Evolutionary conservation across 495 filamentous ascomycete species (phyloP).

Genomic region (Parathielavia appendiculata): DNA sequence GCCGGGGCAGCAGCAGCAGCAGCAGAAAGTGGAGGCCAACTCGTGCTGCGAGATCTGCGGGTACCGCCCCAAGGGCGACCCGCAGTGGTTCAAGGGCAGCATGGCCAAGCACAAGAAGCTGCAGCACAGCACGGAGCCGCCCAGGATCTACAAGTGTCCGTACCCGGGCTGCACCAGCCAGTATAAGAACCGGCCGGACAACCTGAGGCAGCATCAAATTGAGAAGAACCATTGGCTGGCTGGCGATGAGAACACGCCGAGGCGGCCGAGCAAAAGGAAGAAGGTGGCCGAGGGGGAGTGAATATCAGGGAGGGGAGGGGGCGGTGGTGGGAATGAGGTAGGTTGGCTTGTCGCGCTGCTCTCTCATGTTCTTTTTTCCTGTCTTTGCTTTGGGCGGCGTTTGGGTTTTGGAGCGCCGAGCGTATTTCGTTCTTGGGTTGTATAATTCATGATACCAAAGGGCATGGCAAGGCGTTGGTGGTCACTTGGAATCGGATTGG

Average conservation of each 20-base stretch:
- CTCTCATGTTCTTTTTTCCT: background rate
- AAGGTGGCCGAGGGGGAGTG: slow-evolving; percentile 27
- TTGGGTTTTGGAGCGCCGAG: background rate
- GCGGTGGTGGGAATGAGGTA: background rate
- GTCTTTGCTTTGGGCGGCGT: background rate
- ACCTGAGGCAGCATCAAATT: slow-evolving; percentile 46
- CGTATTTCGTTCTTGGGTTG: slow-evolving; percentile 2
- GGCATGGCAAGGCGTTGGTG: slow-evolving; percentile 1
- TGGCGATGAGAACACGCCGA: slow-evolving; percentile 29
- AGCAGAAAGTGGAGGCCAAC: slow-evolving; percentile 37
- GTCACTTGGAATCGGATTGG: background rate
- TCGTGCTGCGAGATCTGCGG: slow-evolving; percentile 44
- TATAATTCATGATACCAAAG: slow-evolving; percentile 15
- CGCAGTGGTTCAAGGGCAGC: slow-evolving; percentile 50
- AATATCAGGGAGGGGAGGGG: background rate
- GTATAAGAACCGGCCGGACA: slow-evolving; percentile 48
- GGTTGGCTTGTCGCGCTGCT: too few relatives aligned
- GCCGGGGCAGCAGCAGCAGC: slow-evolving; percentile 11
- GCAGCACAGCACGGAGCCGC: slow-evolving; percentile 41
- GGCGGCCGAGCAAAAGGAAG: slow-evolving; percentile 44
- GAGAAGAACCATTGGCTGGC: slow-evolving; percentile 45
- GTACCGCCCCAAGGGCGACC: slow-evolving; percentile 47
- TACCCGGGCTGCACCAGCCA: slow-evolving; percentile 45
- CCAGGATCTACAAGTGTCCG: slow-evolving; percentile 44
- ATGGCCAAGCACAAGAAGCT: slow-evolving; percentile 51